Percentiles rank a stretch among this genome's conserved stretches.
Evolutionary conservation across 306 rosid genomes (phyloP).

Genomic region (Benincasa hispida): DNA sequence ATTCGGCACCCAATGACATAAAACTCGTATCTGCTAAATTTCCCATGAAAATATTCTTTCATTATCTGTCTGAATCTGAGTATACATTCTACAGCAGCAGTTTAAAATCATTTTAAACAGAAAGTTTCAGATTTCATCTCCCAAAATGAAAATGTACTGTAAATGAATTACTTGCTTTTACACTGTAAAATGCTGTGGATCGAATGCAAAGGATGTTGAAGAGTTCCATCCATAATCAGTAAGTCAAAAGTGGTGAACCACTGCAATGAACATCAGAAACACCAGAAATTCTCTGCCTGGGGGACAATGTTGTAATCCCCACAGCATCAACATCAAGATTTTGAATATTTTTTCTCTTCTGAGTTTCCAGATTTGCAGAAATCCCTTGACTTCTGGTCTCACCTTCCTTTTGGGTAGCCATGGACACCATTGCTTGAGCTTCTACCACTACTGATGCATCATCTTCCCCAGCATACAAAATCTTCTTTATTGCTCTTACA

Average conservation of each 20-base stretch:
- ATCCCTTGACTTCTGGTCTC: conserved; percentile 20
- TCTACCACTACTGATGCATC: conserved; percentile 65
- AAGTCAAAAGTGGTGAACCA: conserved; percentile 79
- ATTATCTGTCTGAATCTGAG: neutral
- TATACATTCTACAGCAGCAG: neutral
- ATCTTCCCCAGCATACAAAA: conserved; percentile 73
- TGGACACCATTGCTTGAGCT: conserved; percentile 68
- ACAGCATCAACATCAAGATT: conserved; percentile 63
- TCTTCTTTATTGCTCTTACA: conserved; percentile 68
- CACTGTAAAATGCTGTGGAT: neutral
- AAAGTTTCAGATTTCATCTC: neutral
- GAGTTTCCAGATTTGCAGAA: conserved; percentile 43
- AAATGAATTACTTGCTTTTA: neutral
- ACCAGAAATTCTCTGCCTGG: conserved; percentile 72
- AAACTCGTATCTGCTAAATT: too few relatives aligned
- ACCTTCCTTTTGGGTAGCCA: neutral
- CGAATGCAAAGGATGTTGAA: neutral
- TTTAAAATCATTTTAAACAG: neutral
- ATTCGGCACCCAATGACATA: too few relatives aligned
- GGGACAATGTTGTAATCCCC: conserved; percentile 47
- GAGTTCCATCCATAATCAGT: conserved; percentile 14
- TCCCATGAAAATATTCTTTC: neutral
- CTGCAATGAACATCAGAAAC: conserved; percentile 72
- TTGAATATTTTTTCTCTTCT: conserved; percentile 56
- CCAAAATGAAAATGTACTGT: neutral